These are phyloP conservation scores for Penicillium tannophilum DNA, from an alignment of 495 filamentous ascomycete species.

Conservation along the genomic window DNA sequence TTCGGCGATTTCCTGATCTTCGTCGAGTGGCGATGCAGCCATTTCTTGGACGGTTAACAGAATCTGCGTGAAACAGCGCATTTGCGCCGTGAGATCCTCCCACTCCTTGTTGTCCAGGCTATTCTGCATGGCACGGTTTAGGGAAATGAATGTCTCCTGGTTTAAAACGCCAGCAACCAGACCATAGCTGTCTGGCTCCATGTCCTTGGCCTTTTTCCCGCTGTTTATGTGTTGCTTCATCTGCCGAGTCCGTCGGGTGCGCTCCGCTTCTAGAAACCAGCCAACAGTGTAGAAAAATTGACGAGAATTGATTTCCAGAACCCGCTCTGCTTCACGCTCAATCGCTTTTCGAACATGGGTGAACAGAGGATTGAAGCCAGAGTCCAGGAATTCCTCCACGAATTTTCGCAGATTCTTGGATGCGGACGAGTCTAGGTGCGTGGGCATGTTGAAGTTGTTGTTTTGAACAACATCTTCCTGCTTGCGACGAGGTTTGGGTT, in stretches of 20 bases:
- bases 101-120: conserved; percentile 80
- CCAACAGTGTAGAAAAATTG: conserved; percentile 93
- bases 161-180: conserved; percentile 87
- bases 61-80: conserved; percentile 79
- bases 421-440: conserved; percentile 66
- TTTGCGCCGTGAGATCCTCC: conserved; percentile 82
- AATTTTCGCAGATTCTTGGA: conserved; percentile 75
- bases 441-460: conserved; percentile 74
- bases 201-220: conserved; percentile 40
- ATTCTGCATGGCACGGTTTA: conserved; percentile 81
- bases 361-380: conserved; percentile 94
- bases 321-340: conserved; percentile 85
- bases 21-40: conserved; percentile 79
- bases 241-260: conserved; percentile 64
- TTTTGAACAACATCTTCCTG: conserved; percentile 63
- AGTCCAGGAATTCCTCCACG: conserved; percentile 92
- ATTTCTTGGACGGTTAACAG: conserved; percentile 96
- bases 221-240: conserved; percentile 41
- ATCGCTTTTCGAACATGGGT: conserved; percentile 83
- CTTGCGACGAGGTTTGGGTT: conserved; percentile 64
- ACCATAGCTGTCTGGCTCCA: conserved; percentile 76
- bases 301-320: conserved; percentile 67
- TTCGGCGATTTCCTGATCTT: conserved; percentile 96
- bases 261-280: conserved; percentile 94
- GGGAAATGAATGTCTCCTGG: conserved; percentile 86